A percentile compares a stretch with the other conserved stretches of the same genome.
These are phyloP conservation scores for Babesia sp. DNA, from an alignment of 169 alveolate species.

Conservation along the genomic window DNA sequence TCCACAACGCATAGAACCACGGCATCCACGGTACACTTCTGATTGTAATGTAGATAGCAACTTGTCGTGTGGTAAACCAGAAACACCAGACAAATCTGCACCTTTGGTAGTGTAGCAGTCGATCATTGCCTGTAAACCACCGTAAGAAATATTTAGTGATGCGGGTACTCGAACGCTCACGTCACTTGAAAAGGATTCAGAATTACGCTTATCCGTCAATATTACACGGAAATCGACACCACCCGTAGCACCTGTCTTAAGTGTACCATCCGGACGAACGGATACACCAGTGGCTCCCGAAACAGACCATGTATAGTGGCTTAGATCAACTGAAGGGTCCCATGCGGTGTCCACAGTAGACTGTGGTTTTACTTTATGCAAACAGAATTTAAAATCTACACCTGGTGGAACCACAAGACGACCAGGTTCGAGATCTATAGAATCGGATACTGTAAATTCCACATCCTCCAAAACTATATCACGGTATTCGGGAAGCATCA, in stretches of 20 bases:
- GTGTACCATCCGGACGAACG: slow-evolving; percentile 21
- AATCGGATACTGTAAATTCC: slow-evolving; percentile 63
- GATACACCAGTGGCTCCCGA: slow-evolving; percentile 21
- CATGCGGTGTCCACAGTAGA: slow-evolving; percentile 11
- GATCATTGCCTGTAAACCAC: slow-evolving; percentile 17
- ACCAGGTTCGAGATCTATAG: slow-evolving; percentile 49
- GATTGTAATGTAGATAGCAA: background rate
- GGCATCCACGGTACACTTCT: slow-evolving; percentile 7
- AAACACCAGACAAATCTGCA: background rate
- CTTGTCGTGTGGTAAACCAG: background rate
- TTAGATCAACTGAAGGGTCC: slow-evolving; percentile 11
- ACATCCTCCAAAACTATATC: slow-evolving; percentile 48
- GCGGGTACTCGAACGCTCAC: slow-evolving; percentile 33
- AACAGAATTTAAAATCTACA: slow-evolving; percentile 21
- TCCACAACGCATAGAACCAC: slow-evolving; percentile 27
- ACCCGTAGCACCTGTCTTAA: slow-evolving; percentile 20
- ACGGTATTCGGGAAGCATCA: slow-evolving; percentile 52
- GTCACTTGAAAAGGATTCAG: slow-evolving; percentile 13
- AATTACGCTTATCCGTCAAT: slow-evolving; percentile 24
- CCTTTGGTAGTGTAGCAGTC: slow-evolving; percentile 21
- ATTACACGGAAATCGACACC: slow-evolving; percentile 26
- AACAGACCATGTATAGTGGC: slow-evolving; percentile 57
- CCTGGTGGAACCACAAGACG: slow-evolving; percentile 40
- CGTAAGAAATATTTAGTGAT: background rate
- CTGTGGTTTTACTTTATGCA: slow-evolving; percentile 33